phyloP scores from a whole-genome alignment of 2,329 filamentous ascomycete species.

The Fusarium sp. region DNA sequence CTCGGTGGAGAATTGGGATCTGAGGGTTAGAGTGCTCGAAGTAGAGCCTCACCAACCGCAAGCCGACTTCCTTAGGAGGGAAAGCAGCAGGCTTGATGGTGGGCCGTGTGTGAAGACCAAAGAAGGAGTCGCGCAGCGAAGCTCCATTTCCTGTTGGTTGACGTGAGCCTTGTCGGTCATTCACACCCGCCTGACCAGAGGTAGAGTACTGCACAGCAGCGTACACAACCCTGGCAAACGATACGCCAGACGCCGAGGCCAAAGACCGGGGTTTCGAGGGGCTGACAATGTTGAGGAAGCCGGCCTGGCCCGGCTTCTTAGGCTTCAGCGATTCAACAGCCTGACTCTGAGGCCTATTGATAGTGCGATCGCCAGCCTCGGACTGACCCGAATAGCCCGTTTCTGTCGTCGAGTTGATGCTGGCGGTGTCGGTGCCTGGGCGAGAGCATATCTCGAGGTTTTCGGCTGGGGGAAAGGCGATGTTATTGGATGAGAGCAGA shows the following conservation, averaged over 20 bases:
- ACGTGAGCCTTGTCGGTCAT: constrained; percentile 40
- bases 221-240: constrained; percentile 92
- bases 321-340: constrained; percentile 47
- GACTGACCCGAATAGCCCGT: constrained; percentile 48
- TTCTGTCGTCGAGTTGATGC: constrained; percentile 46
- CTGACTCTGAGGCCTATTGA: constrained; percentile 43
- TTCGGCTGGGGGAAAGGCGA: constrained; percentile 74
- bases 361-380: constrained; percentile 42
- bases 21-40: constrained; percentile 97
- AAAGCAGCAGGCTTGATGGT: constrained; percentile 86
- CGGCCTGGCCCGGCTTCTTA: constrained; percentile 48
- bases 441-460: constrained; percentile 71
- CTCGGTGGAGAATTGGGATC: constrained; percentile 88
- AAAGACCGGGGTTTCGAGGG: constrained; percentile 81
- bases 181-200: constrained; percentile 63
- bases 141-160: constrained; percentile 60
- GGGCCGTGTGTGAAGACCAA: constrained; percentile 91
- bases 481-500: constrained; percentile 71
- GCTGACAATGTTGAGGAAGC: constrained; percentile 78
- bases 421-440: constrained; percentile 51
- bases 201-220: constrained; percentile 83
- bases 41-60: constrained; percentile 79
- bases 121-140: constrained; percentile 94
- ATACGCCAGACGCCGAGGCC: constrained; percentile 87
- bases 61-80: constrained; percentile 76